Percentiles rank a stretch among this genome's conserved stretches.
Conservation (phyloP, 2,329 filamentous ascomycete genomes). For the Xylaria sp. region DNA sequence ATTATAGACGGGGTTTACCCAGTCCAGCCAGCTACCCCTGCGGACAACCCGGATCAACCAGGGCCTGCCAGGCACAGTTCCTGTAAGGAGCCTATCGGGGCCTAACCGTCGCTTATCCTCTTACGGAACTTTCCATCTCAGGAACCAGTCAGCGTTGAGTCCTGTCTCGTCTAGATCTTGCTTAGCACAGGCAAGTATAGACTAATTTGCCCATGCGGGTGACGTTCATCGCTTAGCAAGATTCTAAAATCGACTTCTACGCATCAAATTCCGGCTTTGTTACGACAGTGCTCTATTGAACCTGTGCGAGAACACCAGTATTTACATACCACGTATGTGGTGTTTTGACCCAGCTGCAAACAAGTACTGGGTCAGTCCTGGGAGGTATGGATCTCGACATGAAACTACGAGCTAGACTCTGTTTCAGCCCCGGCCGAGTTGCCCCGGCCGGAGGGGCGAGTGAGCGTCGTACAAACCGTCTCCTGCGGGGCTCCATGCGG, state of each 20-base stretch:
- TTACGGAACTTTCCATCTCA: constrained; percentile 27
- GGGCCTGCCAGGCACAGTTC: constrained; percentile 21
- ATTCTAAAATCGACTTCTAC: background rate
- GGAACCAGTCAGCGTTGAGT: constrained; percentile 17
- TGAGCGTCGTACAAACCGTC: constrained; percentile 11
- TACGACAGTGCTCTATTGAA: constrained; percentile 1
- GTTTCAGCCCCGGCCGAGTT: constrained; percentile 32
- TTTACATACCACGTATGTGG: background rate
- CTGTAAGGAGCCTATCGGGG: constrained; percentile 33
- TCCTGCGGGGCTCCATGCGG: constrained; percentile 36
- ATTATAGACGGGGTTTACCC: constrained; percentile 25
- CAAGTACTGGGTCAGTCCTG: constrained; percentile 13
- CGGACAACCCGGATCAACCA: constrained; percentile 10
- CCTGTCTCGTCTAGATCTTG: constrained; percentile 8
- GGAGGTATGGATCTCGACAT: constrained; percentile 16
- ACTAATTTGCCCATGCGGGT: constrained; percentile 26
- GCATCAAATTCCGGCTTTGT: background rate
- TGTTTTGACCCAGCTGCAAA: constrained; percentile 25
- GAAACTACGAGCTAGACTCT: constrained; percentile 29
- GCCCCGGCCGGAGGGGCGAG: constrained; percentile 30
- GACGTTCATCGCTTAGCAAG: background rate
- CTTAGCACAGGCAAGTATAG: background rate
- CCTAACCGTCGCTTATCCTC: constrained; percentile 21
- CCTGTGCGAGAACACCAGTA: constrained; percentile 2
- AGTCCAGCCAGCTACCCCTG: constrained; percentile 6